Base-by-base conservation (phyloP, 345 rosid species). In the Nephelium lappaceum region DNA sequence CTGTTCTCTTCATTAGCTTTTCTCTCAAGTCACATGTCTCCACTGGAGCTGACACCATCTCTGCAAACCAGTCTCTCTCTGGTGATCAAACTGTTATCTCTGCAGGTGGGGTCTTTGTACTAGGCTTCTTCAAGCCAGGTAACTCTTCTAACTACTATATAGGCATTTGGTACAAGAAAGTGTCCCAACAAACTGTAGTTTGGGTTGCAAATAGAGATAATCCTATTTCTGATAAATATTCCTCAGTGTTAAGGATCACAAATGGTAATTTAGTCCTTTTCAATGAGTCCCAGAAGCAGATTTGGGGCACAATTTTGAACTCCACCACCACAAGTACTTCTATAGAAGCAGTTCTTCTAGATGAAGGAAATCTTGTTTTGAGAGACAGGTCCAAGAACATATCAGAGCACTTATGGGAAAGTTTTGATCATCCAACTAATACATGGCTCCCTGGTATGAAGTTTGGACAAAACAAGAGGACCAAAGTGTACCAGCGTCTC, bases 171-270 rank as follows among this genome's bases (percentile, higher is more conserved):
- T 93, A 89, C 81, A 57, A 76, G 2, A 68, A 80, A 42, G 76
- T 93, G 38, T 68, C 89, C 65, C 0, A 0, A n/a, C 85, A 0
- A 67, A 89, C 92, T 51, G 0, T 81, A 1, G 89, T 92, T 38
- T 93, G 97, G 98, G 94, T 93, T 9, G 97, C 98, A 61, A 95
- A 93, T 71, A 86, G 97, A 71, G 91, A 85, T 42, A 77, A 41
- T n/a, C 93, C 97, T 5, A 81, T 93, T 77, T 75, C 80, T 23
- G 85, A 90, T 72, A 85, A 67, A 21, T 41, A 3, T 71, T 80
- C 89, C 15, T 85, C 95, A 0, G 79, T 78, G 45, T 82, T 95
- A 69, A 88, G 79, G 81, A 85, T 95, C 63, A 88, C 86, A 21
- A 47, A 77, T 51, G 97, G 95, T n/a, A 89, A 95, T 77, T 85